These are phyloP conservation scores for Pascua guehoae DNA, from an alignment of 1,284 basidiomycete species.

Conservation along the genomic window DNA sequence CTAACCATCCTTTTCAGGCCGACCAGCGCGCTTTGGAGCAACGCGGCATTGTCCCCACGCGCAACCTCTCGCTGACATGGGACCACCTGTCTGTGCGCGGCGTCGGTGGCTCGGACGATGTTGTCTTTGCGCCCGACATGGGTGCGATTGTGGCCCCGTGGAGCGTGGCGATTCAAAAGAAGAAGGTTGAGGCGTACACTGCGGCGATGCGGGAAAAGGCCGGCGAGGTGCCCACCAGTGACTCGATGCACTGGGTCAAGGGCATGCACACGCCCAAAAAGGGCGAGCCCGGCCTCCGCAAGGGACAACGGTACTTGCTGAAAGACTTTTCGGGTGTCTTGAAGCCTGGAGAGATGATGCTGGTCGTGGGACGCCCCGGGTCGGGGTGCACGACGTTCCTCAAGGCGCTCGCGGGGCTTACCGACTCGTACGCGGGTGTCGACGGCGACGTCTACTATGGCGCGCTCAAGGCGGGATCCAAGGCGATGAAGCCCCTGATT, in stretches of 20 bases:
- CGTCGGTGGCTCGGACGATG: conserved; percentile 31
- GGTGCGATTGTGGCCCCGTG: conserved; percentile 34
- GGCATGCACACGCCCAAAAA: conserved; percentile 18
- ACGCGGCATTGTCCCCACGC: conserved; percentile 3
- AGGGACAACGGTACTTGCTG: conserved; percentile 36
- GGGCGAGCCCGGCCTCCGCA: conserved; percentile 24
- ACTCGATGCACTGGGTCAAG: conserved; percentile 16
- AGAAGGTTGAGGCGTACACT: conserved; percentile 20
- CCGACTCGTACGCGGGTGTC: conserved; percentile 46
- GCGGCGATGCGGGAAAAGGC: conserved; percentile 13
- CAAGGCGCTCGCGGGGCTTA: conserved; percentile 49
- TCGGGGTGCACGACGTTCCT: conserved; percentile 51
- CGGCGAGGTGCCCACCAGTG: no score
- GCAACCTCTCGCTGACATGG: conserved; percentile 29
- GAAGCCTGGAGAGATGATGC: conserved; percentile 43
- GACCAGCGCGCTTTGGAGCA: conserved; percentile 3
- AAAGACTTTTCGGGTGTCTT: conserved; percentile 35
- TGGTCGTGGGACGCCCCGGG: conserved; percentile 47
- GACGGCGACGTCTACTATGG: conserved; percentile 49
- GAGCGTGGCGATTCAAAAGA: conserved; percentile 30
- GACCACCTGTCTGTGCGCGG: conserved; percentile 35
- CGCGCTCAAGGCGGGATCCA: conserved; percentile 21
- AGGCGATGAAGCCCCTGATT: conserved; percentile 2
- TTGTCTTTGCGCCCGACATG: conserved; percentile 32
- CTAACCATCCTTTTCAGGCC: neutral